Conservation (phyloP, 2,329 filamentous ascomycete genomes). For the Stagonosporopsis vannaccii region DNA sequence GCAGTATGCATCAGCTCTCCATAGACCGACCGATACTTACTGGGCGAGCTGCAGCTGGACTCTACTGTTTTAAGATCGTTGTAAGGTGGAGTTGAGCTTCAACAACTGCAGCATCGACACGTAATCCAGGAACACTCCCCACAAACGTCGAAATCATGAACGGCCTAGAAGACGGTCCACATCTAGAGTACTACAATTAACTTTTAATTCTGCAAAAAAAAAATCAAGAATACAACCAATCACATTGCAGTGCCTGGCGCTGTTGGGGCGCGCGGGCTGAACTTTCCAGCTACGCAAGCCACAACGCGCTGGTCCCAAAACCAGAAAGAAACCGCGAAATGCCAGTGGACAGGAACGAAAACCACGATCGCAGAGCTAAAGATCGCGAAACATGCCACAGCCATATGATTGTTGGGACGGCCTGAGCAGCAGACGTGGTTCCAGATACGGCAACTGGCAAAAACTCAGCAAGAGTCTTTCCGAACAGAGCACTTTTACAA, state of each 20-base stretch:
- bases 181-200: neutral
- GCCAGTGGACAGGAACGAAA: constrained; percentile 7
- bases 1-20: constrained; percentile 2
- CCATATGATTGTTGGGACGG: neutral
- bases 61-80: neutral
- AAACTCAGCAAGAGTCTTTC: neutral
- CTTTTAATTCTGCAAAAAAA: neutral
- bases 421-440: neutral
- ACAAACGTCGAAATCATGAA: constrained; percentile 6
- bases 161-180: constrained; percentile 4
- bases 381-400: neutral
- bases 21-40: neutral
- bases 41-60: neutral
- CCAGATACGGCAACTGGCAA: neutral
- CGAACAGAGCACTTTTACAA: neutral
- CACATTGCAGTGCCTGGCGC: constrained; percentile 7
- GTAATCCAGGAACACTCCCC: neutral
- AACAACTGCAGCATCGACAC: constrained; percentile 5
- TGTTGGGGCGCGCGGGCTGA: constrained; percentile 12
- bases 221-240: constrained; percentile 9
- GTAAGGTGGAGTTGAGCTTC: constrained; percentile 1
- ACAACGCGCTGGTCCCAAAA: constrained; percentile 3
- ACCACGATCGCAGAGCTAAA: neutral
- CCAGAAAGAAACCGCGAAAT: neutral
- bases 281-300: constrained; percentile 10